A percentile compares a stretch with the other conserved stretches of the same genome.
Evolutionary conservation across 805 yeast species (phyloP).

Genomic region (Deakozyma indianensis): DNA sequence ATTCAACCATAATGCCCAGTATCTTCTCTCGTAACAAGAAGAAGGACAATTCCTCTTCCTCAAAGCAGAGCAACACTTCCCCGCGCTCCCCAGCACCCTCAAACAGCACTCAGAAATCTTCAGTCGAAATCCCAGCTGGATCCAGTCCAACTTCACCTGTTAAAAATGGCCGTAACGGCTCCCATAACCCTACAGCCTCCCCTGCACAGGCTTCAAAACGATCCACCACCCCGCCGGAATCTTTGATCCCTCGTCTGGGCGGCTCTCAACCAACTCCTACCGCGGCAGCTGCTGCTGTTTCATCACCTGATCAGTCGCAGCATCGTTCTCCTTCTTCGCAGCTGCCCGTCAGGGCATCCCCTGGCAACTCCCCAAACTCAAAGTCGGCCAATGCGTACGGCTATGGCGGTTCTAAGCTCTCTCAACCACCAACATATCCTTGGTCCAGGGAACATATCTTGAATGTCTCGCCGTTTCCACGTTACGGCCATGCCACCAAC

Average conservation of each 20-base stretch:
- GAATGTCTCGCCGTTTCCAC: constrained; percentile 70
- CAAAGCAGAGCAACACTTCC: not conserved
- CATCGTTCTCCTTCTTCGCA: not conserved
- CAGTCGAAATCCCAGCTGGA: not conserved
- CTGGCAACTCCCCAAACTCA: not conserved
- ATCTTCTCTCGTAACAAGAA: not conserved
- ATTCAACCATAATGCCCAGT: not conserved
- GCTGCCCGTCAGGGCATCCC: not conserved
- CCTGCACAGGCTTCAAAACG: not conserved
- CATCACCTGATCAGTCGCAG: not conserved
- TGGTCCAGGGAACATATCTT: constrained; percentile 20
- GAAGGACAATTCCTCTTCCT: not conserved
- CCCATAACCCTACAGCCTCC: not conserved
- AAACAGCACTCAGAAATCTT: not conserved
- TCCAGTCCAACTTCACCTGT: not conserved
- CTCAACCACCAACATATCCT: constrained; percentile 11
- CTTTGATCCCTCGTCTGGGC: not conserved
- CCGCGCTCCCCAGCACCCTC: not conserved
- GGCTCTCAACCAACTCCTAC: not conserved
- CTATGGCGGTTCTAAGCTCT: not conserved
- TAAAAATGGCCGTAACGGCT: not conserved
- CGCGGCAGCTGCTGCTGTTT: not conserved
- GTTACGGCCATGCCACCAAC: constrained; percentile 86
- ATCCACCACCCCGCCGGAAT: not conserved
- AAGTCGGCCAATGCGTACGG: not conserved